Conservation (phyloP, 768 basidiomycete genomes). For the Mrakia gelida region DNA sequence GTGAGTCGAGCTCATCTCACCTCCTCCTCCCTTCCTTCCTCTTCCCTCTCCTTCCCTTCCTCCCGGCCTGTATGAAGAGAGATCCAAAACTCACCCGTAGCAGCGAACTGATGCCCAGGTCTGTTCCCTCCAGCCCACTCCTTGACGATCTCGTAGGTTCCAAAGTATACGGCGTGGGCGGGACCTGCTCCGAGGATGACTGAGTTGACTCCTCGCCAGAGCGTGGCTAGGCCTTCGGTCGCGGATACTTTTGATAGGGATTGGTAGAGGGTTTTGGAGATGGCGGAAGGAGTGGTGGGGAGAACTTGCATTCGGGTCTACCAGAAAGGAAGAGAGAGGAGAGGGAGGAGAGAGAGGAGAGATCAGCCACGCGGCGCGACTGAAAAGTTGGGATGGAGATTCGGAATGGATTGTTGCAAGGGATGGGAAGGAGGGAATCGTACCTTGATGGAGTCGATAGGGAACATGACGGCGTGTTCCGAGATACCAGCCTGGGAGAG, state of each 20-base stretch:
- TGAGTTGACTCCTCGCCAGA: conserved; percentile 95
- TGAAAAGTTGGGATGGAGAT: background rate
- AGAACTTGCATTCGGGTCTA: conserved; percentile 99
- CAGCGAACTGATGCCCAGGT: conserved; percentile 71
- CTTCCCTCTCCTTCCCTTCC: background rate
- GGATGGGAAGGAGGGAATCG: conserved; percentile 35
- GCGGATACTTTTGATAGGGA: conserved; percentile 60
- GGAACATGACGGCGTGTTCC: conserved; percentile 98
- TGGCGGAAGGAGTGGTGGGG: conserved; percentile 52
- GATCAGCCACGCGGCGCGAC: conserved; percentile 9
- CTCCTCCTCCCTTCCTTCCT: background rate
- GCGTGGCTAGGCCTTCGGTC: conserved; percentile 81
- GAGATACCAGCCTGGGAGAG: conserved; percentile 86
- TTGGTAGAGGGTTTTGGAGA: conserved; percentile 26
- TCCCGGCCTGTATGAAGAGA: background rate
- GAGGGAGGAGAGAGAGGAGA: background rate
- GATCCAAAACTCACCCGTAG: conserved; percentile 65
- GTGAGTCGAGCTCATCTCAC: background rate
- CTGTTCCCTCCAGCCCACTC: conserved; percentile 79
- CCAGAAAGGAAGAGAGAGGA: background rate
- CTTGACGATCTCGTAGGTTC: conserved; percentile 88
- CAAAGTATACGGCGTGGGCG: conserved; percentile 97
- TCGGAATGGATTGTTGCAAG: background rate
- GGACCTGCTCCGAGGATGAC: conserved; percentile 96
- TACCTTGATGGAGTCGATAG: conserved; percentile 96